A percentile compares a stretch with the other conserved stretches of the same genome.
Evolutionary conservation across 352 stramenopile species (phyloP).

Genomic region (Phytophthora sojae): DNA sequence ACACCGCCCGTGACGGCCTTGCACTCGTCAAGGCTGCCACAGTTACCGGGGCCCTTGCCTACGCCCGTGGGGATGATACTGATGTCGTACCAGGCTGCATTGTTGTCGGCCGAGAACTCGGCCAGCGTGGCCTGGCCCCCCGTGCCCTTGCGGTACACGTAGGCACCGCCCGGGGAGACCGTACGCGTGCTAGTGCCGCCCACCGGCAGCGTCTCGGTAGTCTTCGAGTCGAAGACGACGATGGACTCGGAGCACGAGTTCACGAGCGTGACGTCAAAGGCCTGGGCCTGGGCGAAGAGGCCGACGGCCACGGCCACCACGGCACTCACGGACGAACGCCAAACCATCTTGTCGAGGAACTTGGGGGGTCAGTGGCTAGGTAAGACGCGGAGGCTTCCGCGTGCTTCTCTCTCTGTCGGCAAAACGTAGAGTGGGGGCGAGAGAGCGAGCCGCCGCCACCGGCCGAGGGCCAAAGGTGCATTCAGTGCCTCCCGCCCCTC

Average conservation of each 20-base stretch:
- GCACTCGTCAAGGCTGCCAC: conserved; percentile 55
- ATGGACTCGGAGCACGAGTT: conserved; percentile 60
- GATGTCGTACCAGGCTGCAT: conserved; percentile 75
- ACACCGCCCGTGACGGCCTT: conserved; percentile 63
- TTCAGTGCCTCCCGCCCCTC: conserved; percentile 3
- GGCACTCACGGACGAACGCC: conserved; percentile 25
- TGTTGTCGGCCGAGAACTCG: conserved; percentile 71
- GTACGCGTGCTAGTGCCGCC: conserved; percentile 41
- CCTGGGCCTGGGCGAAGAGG: conserved; percentile 35
- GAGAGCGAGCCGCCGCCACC: not conserved
- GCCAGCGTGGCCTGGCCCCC: conserved; percentile 63
- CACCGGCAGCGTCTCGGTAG: conserved; percentile 40
- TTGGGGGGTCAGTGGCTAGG: conserved; percentile 6
- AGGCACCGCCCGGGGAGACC: conserved; percentile 43
- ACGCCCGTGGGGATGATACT: conserved; percentile 78
- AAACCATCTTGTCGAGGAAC: conserved; percentile 38
- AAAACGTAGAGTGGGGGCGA: conserved; percentile 36
- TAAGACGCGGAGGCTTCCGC: conserved; percentile 35
- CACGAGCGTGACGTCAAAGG: conserved; percentile 52
- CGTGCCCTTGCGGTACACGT: conserved; percentile 60
- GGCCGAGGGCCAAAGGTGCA: conserved; percentile 13
- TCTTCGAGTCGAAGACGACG: conserved; percentile 57
- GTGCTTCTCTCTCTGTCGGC: conserved; percentile 38
- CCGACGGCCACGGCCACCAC: conserved; percentile 35
- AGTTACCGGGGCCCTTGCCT: conserved; percentile 49